Evolutionary conservation across 768 basidiomycete genomes (phyloP).

Genomic region (Baorangia bicolor): DNA sequence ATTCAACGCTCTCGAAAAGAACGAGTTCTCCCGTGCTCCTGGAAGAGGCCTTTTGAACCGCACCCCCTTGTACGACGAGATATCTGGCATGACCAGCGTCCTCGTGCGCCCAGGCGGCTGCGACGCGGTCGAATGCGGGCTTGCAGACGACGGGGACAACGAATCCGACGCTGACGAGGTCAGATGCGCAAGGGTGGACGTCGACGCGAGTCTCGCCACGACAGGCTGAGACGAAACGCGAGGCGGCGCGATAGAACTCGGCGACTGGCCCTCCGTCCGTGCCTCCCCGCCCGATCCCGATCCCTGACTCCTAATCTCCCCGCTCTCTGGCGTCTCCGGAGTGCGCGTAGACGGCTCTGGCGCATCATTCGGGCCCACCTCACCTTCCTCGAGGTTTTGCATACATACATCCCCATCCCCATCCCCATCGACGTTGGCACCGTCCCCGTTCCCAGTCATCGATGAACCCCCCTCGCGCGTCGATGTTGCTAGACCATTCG

Average conservation of each 20-base stretch:
- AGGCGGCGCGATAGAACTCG: not conserved
- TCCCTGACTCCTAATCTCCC: conserved; percentile 16
- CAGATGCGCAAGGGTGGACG: not conserved
- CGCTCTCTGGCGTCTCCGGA: conserved; percentile 10
- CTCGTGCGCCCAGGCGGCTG: not conserved
- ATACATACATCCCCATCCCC: not conserved
- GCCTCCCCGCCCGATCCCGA: no score
- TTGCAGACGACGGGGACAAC: not conserved
- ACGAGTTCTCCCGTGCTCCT: conserved; percentile 14
- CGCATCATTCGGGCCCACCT: conserved; percentile 10
- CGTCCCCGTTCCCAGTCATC: not conserved
- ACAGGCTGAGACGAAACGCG: not conserved
- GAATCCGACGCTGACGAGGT: not conserved
- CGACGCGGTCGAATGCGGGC: not conserved
- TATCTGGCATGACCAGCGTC: conserved; percentile 21
- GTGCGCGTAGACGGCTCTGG: not conserved
- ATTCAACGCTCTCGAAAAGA: conserved; percentile 26
- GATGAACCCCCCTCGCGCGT: not conserved
- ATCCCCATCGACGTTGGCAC: not conserved
- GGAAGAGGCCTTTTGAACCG: conserved; percentile 21
- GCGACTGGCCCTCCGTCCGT: not conserved
- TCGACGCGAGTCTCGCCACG: not conserved
- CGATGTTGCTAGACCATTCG: not conserved
- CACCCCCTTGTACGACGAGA: conserved; percentile 22
- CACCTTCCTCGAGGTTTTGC: conserved; percentile 12